Evolutionary conservation across 257 asterid genomes (phyloP), one percentile per base, ranked within the genome.

Genomic region (Fraxinus pennsylvanica): DNA sequence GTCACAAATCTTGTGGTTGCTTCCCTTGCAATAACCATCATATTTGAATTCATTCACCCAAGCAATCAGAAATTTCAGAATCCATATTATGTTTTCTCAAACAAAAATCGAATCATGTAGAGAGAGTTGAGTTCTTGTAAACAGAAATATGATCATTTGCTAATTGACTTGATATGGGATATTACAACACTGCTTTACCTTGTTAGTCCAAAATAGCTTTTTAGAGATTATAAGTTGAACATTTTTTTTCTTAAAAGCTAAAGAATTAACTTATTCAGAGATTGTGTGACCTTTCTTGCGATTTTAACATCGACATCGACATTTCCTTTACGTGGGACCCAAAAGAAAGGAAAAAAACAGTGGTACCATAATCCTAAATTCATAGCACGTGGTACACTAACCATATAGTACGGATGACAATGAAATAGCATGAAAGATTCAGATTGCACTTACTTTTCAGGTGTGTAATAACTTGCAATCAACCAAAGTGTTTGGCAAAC

Each of bases 1-100:
- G 81, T 7, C 76, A 80, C 76, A 90, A 83, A 21, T 88, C 91
- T 3, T 92, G 99, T 73, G 95, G 96, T 30, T 94, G 97, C 75
- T 94, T 94, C 72, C 97, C 97, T 52, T 92, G 98, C 82, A 88
- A 86, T 69, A 90, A 78, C 76, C 84, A 86, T 83, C 88, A 73
- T 45, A 71, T 79, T 47, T 85, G 69, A 63, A 25, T 27, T 63
- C 65, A 54, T n/a, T 3, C 12, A 19, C 57, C n/a, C 57, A 5
- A 47, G 57, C 10, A 54, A 54, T 19, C 36, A 63, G 35, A 25
- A 0, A 63, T 25, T 63, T 3, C 68, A 9, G 68, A 19, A 10
- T 63, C 17, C 35, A 9, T 17, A 9, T 61, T 61, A 22, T 61
- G 32, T 32, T 32, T 32, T 25, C 17, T 27, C 2, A 22, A 22